Conservation (phyloP, 2,329 filamentous ascomycete species). For the Aspergillus flavus region DNA sequence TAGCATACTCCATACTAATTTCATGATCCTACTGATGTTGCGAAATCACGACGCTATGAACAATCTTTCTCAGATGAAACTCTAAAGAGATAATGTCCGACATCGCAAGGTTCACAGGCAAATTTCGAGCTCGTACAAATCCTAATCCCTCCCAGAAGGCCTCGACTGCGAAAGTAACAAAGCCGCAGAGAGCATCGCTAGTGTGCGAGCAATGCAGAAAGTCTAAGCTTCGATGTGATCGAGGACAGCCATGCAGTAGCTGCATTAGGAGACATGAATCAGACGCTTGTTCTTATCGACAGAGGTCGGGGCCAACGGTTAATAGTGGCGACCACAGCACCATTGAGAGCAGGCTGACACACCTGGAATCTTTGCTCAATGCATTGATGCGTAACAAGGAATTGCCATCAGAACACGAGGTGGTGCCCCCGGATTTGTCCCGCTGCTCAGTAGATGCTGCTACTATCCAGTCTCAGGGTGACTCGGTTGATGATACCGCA, state of each 20-base stretch:
- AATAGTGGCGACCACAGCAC: not conserved
- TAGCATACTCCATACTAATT: not conserved
- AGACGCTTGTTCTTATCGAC: not conserved
- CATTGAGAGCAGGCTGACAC: not conserved
- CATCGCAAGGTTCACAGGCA: not conserved
- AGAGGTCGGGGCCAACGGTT: not conserved
- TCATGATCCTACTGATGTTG: not conserved
- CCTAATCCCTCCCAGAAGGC: not conserved
- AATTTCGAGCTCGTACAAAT: not conserved
- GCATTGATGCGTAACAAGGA: not conserved
- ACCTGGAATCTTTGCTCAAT: not conserved
- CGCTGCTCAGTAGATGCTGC: not conserved
- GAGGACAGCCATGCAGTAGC: not conserved
- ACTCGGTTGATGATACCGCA: not conserved
- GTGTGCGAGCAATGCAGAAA: not conserved
- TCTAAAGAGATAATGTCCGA: not conserved
- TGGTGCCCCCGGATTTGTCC: not conserved
- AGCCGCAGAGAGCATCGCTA: not conserved
- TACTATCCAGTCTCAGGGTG: not conserved
- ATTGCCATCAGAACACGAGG: not conserved
- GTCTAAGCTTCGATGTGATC: conserved; percentile 1
- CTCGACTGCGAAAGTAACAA: not conserved
- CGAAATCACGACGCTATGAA: not conserved
- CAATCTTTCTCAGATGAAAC: not conserved
- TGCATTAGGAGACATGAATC: not conserved